Evolutionary conservation across 2,329 filamentous ascomycete species (phyloP).

Genomic region (Sporothrix brasiliensis): DNA sequence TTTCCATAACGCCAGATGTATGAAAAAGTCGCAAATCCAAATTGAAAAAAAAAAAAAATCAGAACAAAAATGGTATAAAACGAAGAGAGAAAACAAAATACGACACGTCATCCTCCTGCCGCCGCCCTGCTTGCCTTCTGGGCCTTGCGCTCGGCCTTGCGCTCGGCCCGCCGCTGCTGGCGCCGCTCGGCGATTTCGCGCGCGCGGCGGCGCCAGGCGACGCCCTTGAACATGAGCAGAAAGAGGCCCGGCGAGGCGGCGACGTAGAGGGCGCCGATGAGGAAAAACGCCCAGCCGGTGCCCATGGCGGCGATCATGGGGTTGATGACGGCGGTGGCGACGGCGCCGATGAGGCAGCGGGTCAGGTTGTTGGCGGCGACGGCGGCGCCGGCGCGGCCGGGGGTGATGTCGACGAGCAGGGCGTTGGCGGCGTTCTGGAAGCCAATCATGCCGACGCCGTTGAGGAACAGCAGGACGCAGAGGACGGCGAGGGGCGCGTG

Average conservation of each 20-base stretch:
- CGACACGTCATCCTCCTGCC: neutral
- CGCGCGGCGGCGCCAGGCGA: slow-evolving; percentile 48
- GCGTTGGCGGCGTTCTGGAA: slow-evolving; percentile 58
- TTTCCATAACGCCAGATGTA: neutral
- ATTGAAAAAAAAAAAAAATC: neutral
- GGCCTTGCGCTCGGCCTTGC: neutral
- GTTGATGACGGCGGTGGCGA: slow-evolving; percentile 54
- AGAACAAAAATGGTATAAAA: neutral
- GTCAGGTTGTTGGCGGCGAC: slow-evolving; percentile 61
- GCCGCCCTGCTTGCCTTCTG: neutral
- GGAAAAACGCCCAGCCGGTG: slow-evolving; percentile 55
- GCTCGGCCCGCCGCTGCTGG: slow-evolving; percentile 32
- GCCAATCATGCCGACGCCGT: slow-evolving; percentile 56
- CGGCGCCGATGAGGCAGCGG: slow-evolving; percentile 59
- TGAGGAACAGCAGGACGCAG: slow-evolving; percentile 51
- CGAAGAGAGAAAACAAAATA: neutral
- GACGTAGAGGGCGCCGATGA: slow-evolving; percentile 51
- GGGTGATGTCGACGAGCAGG: slow-evolving; percentile 60
- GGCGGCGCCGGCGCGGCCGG: slow-evolving; percentile 55
- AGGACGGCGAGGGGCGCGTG: slow-evolving; percentile 50
- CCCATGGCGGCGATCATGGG: slow-evolving; percentile 57
- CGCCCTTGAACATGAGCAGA: slow-evolving; percentile 49
- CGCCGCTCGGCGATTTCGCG: slow-evolving; percentile 40
- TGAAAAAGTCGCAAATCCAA: neutral
- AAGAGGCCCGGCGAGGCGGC: slow-evolving; percentile 47